Evolutionary conservation across 495 filamentous ascomycete genomes (phyloP).

Genomic region (Sporormia fimetaria): DNA sequence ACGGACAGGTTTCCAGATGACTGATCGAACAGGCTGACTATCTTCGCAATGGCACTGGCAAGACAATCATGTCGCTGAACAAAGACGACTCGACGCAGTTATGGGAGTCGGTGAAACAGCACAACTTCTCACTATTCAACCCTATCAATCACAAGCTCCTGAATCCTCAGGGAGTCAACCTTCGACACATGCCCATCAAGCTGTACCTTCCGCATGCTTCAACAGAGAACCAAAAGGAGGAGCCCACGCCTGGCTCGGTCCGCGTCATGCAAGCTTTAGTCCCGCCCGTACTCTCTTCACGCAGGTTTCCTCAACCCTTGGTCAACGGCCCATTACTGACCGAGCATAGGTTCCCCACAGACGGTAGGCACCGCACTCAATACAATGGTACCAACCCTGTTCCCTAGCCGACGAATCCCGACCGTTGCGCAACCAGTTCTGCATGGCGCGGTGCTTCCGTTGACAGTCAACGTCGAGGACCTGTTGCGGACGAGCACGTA

Average conservation of each 20-base stretch:
- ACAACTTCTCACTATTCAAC: slow-evolving; percentile 61
- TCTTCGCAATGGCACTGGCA: slow-evolving; percentile 78
- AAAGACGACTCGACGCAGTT: slow-evolving; percentile 78
- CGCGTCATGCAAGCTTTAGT: slow-evolving; percentile 34
- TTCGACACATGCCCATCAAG: slow-evolving; percentile 74
- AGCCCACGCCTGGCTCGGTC: slow-evolving; percentile 44
- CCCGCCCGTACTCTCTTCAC: slow-evolving; percentile 25
- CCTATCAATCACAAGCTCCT: slow-evolving; percentile 69
- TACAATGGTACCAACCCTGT: slow-evolving; percentile 63
- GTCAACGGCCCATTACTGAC: slow-evolving; percentile 38
- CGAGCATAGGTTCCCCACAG: slow-evolving; percentile 50
- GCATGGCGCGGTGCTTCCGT: slow-evolving; percentile 77
- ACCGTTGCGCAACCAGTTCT: slow-evolving; percentile 85
- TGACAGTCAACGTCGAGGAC: slow-evolving; percentile 74
- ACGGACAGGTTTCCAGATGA: neutral
- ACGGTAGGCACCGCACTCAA: slow-evolving; percentile 77
- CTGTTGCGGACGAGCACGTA: slow-evolving; percentile 72
- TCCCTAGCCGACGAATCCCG: slow-evolving; percentile 73
- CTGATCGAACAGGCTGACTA: slow-evolving; percentile 69
- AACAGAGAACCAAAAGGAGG: slow-evolving; percentile 32
- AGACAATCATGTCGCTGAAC: slow-evolving; percentile 83
- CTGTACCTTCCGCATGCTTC: slow-evolving; percentile 70
- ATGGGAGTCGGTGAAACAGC: slow-evolving; percentile 73
- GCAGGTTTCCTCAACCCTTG: slow-evolving; percentile 7
- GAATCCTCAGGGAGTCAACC: slow-evolving; percentile 54